Evolutionary conservation across 169 alveolate species (phyloP).

Genomic region (Perkinsus marinus): DNA sequence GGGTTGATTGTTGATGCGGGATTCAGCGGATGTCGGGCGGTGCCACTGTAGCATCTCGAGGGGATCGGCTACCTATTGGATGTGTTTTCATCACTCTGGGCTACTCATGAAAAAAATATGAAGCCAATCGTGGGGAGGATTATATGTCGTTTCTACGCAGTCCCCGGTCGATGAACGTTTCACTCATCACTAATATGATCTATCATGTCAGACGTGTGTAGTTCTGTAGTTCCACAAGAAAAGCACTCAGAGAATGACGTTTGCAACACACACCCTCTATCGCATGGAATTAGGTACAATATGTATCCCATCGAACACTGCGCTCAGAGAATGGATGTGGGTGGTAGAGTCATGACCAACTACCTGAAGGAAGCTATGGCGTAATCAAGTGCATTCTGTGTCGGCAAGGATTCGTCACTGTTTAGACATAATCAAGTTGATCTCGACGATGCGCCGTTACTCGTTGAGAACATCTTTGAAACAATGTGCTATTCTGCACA

Average conservation of each 20-base stretch:
- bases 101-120: too few species aligned
- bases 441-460: neutral
- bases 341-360: neutral
- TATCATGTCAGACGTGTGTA: too few species aligned
- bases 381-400: neutral
- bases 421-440: neutral
- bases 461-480: neutral
- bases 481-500: neutral
- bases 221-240: too few species aligned
- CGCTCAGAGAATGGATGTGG: neutral
- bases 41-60: neutral
- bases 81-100: too few species aligned
- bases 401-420: neutral
- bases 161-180: too few species aligned
- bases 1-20: neutral
- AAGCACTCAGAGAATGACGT: too few species aligned
- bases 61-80: too few species aligned
- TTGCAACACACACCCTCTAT: too few species aligned
- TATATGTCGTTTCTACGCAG: too few species aligned
- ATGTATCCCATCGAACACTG: neutral
- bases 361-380: neutral
- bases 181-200: too few species aligned
- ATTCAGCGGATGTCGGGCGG: neutral
- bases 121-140: too few species aligned
- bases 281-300: neutral